Evolutionary conservation across 2,329 filamentous ascomycete genomes (phyloP), one percentile per base, ranked within the genome.

Genomic region (Ascochyta clinopodiicola): DNA sequence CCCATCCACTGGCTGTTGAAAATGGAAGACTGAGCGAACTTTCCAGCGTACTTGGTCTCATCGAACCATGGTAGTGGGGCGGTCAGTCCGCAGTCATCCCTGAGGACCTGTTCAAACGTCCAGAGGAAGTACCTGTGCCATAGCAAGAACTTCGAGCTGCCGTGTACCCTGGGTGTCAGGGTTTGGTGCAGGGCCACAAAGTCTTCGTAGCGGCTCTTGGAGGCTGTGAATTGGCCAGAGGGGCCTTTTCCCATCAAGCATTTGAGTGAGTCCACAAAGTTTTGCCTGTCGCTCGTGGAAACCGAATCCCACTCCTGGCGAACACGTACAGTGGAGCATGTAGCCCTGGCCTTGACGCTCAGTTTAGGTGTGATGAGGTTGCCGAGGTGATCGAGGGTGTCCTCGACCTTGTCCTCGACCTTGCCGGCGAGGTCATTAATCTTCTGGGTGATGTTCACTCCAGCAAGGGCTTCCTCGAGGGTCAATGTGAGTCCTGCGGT

Each of bases 121-220:
- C 78, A 75, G 27, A 72, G 61, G 62, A 68, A 75, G 64, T 78
- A 77, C 25, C 78, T 71, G 67, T 80, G 78, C 78, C 78, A 80
- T 19, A 77, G 62, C 36, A 78, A 61, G 69, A 79, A 79, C 42
- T 74, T 75, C 34, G 58, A 22, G 58, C 62, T 75, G 38, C 54
- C 50, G 54, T 75, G 72, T 3, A 75, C 68, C 29, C 70, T 71
- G 37, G 66, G 66, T 2, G 71, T 75, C 9, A 72, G 60, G 2
- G 37, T 58, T 56, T 75, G 72, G 56, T 75, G 72, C 29, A 75
- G 60, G 19, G 68, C 66, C 32, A 70, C 67, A 13, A 72, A 44
- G 34, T 75, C 72, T 47, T 75, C 72, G 47, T 74, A 75, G 7
- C 69, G 67, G 45, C 64, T 72, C 50, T 45, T 67, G 21, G 72